Conservation (phyloP, 1,139 yeast species). For the Diutina scorzettiae region DNA sequence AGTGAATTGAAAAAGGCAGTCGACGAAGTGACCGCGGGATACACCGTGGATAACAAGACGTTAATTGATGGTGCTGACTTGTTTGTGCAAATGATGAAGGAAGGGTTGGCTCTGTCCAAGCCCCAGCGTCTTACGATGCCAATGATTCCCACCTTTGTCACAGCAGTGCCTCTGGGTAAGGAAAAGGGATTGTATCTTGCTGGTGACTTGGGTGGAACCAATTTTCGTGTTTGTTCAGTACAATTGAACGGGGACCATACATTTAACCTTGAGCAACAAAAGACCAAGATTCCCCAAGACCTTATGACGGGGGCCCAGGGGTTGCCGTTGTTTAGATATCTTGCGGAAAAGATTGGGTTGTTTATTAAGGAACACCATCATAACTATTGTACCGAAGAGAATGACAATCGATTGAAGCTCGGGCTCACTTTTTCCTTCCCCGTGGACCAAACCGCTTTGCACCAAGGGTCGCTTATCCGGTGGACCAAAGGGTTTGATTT, state of each 20-base stretch:
- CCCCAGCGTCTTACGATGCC: slow-evolving; percentile 49
- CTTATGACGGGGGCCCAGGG: slow-evolving; percentile 45
- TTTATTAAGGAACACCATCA: slow-evolving; percentile 58
- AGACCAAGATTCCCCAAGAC: slow-evolving; percentile 61
- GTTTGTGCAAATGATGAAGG: slow-evolving; percentile 50
- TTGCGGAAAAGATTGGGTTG: slow-evolving; percentile 55
- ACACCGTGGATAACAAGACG: slow-evolving; percentile 39
- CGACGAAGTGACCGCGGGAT: slow-evolving; percentile 40
- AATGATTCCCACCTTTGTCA: slow-evolving; percentile 82
- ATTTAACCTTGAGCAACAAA: slow-evolving; percentile 57
- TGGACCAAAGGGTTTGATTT: slow-evolving; percentile 95
- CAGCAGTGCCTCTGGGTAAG: slow-evolving; percentile 67
- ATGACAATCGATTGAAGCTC: slow-evolving; percentile 36
- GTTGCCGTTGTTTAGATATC: slow-evolving; percentile 52
- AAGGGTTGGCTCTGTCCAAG: slow-evolving; percentile 35
- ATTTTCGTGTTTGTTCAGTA: slow-evolving; percentile 83
- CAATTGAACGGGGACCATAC: slow-evolving; percentile 70
- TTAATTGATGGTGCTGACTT: slow-evolving; percentile 49
- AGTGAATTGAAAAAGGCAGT: slow-evolving; percentile 22
- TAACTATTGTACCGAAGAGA: slow-evolving; percentile 17
- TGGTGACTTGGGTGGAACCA: slow-evolving; percentile 83
- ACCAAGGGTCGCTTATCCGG: slow-evolving; percentile 69
- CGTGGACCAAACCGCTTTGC: slow-evolving; percentile 68
- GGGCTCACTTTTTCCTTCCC: slow-evolving; percentile 95
- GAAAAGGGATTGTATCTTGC: slow-evolving; percentile 73